Base-by-base conservation (phyloP, 2,329 filamentous ascomycete genomes). In the Paecilomyces niveus region DNA sequence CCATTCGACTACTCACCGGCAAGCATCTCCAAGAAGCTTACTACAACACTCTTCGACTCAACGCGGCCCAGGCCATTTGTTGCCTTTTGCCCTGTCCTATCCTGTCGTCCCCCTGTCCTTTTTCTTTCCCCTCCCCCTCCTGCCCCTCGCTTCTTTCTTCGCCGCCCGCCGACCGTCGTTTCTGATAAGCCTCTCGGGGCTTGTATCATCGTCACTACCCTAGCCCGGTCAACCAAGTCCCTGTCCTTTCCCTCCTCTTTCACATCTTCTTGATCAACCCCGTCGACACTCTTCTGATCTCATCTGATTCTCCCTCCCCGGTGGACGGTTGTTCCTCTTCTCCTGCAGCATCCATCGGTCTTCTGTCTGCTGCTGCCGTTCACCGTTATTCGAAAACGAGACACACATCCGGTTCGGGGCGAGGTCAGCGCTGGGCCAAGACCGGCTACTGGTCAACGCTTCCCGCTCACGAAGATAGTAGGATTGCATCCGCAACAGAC, bases 151-250 rank as follows among this genome's bases (percentile, higher is more conserved):
- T 63, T 63, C 61, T 56, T 56, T 59, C 31, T 54, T 53, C 58
- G 26, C 64, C 62, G 66, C 26, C 26, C 26, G 26, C 65, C 59
- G 58, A 60, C 62, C 63, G 63, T 65, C 62, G 64, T 63, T 72
- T 70, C 68, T 67, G 69, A 72, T 70, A 68, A 72, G 69, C 67
- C 67, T 67, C 66, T 61, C 57, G n/a, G 33, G 56, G 65, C 64
- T 39, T 45, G 54, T 59, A 59, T 67, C 61, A 56, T 68, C 66
- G 65, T 67, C 66, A 67, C 65, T 64, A 67, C 55, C 32, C 51
- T 56, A 9, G 54, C 54, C 56, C 54, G 45, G 53, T 33, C 59
- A 56, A 56, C 22, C 39, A 49, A 61, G 52, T 13, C 52, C 54
- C 58, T 55, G 54, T 52, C 55, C 54, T 29, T 58, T 56, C 58